Base-by-base conservation (phyloP, 768 basidiomycete species). In the Mycena leptocephala region DNA sequence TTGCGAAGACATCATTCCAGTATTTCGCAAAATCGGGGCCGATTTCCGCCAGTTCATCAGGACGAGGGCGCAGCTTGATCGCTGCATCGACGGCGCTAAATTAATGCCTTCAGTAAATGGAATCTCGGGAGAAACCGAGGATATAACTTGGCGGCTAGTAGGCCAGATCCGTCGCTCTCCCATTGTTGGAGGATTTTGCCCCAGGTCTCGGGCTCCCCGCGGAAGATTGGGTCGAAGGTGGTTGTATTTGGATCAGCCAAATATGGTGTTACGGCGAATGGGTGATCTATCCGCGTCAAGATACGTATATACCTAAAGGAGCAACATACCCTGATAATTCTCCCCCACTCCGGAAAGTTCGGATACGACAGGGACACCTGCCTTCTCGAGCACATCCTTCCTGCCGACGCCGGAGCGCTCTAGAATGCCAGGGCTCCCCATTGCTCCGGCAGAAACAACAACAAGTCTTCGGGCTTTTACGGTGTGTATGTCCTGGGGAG, bases 351-450 rank as follows among this genome's bases (percentile, higher is more conserved):
- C 86, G n/a, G 85, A 82, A 7, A 89, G 79, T 39, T 89, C 82
- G 1, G 85, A 80, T 0, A 84, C 16, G 0, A 79, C 78, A 22
- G 79, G 24, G 35, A 89, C 72, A 0, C 80, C 81, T 14, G 72
- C 70, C 18, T 78, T 35, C 55, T 79, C 62, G 0, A 89, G 81
- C 1, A 85, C 43, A 1, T 74, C 73, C 33, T 70, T 72, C 7
- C 78, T 69, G 1, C 89, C 89, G 13, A 89, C 83, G 0, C 88
- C 88, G 2, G 87, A 91, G 9, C 91, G 85, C 74, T 93, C 91
- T 20, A 93, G 83, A 30, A 93, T 90, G 2, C 88, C 80, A 2
- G 91, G 89, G 16, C 90, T 89, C 11, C 92, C 91, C 67, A 92
- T 90, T 1, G 91, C 86, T 0, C 91, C 91, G 5, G 87, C 87